phyloP scores from a whole-genome alignment of 164 flowering plant species.

The Platanus orientalis region DNA sequence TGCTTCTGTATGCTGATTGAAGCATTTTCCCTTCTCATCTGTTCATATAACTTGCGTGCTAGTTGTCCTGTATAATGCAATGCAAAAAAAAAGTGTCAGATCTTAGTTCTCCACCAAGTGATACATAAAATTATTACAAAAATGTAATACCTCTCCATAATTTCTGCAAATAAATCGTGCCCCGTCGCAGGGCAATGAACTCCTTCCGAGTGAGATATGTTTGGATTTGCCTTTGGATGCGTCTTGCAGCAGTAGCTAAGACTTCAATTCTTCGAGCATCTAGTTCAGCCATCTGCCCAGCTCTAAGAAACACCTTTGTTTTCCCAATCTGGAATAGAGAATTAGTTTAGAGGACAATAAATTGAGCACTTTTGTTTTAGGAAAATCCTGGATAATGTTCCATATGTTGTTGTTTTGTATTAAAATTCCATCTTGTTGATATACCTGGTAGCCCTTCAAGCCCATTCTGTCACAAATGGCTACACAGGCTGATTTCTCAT shows the following conservation, averaged over 20 bases:
- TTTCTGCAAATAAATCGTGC: constrained; percentile 53
- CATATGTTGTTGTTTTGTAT: background rate
- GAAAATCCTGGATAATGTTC: background rate
- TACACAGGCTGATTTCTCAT: constrained; percentile 66
- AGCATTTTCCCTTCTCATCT: constrained; percentile 67
- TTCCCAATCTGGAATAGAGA: constrained; percentile 61
- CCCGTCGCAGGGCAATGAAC: constrained; percentile 46
- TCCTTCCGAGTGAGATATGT: constrained; percentile 65
- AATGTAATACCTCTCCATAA: constrained; percentile 64
- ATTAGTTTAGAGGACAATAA: background rate
- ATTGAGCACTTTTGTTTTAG: background rate
- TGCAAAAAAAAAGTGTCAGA: constrained; percentile 1
- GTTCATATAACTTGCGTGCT: constrained; percentile 60
- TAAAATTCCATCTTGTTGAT: background rate
- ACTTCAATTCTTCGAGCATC: constrained; percentile 83
- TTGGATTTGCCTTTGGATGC: constrained; percentile 68
- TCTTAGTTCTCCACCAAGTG: background rate
- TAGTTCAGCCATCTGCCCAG: constrained; percentile 94
- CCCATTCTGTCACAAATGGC: constrained; percentile 69
- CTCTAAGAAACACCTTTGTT: constrained; percentile 80
- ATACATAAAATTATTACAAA: background rate
- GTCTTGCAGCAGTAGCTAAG: constrained; percentile 63
- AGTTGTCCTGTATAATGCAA: constrained; percentile 40
- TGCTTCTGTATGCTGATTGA: constrained; percentile 61
- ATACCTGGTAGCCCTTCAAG: constrained; percentile 84